Conservation (phyloP, 2,329 filamentous ascomycete species). For the Colletotrichum sp. region DNA sequence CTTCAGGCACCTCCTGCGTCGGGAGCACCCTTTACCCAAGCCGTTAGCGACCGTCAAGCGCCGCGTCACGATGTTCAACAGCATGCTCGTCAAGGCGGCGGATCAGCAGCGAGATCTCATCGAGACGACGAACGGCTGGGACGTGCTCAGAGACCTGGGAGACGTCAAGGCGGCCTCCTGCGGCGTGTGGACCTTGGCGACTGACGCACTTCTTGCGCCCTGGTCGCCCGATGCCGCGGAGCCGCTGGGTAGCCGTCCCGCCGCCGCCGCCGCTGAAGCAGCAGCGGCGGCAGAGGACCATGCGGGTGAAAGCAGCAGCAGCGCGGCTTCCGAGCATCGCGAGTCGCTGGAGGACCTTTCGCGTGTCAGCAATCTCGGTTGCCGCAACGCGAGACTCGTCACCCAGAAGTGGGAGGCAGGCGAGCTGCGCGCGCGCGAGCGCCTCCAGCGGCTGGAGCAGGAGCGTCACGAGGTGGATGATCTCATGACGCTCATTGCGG, state of each 20-base stretch:
- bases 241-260: background rate
- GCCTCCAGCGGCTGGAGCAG: background rate
- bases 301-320: background rate
- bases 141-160: background rate
- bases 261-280: background rate
- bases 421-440: background rate
- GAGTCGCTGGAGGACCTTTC: background rate
- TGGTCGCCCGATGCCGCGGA: background rate
- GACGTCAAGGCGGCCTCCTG: background rate
- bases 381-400: background rate
- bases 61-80: background rate
- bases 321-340: background rate
- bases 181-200: background rate
- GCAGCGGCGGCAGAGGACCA: background rate
- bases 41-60: background rate
- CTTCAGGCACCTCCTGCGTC: background rate
- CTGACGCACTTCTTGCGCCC: background rate
- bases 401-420: background rate
- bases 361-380: background rate
- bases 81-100: background rate
- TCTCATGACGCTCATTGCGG: background rate
- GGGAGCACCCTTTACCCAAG: background rate
- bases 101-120: background rate
- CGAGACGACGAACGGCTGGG: background rate
- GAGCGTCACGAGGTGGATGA: background rate